Evolutionary conservation across 2,329 filamentous ascomycete genomes (phyloP).

Genomic region (Westerdykella sp.): DNA sequence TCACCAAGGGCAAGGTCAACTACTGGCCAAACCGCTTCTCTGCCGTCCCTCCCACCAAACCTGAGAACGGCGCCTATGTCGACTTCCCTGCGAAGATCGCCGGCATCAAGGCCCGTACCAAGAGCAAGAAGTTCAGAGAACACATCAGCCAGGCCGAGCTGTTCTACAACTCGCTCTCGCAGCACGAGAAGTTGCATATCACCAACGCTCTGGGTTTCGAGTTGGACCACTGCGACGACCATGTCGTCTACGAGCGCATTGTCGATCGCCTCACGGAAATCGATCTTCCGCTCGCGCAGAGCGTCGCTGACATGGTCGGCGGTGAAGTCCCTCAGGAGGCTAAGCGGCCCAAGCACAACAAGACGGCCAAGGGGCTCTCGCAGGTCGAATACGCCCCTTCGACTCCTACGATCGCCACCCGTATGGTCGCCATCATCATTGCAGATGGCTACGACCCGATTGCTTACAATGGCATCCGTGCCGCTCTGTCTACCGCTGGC

Average conservation of each 20-base stretch:
- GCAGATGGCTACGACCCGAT: conserved; percentile 68
- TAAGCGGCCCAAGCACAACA: conserved; percentile 56
- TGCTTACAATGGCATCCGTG: conserved; percentile 60
- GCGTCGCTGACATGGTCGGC: conserved; percentile 65
- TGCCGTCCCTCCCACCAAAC: conserved; percentile 55
- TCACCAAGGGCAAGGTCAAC: conserved; percentile 66
- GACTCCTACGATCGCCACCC: conserved; percentile 61
- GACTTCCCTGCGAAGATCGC: conserved; percentile 60
- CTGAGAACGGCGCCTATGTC: conserved; percentile 60
- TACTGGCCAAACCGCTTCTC: conserved; percentile 73
- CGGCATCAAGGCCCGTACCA: conserved; percentile 64
- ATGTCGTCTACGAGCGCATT: conserved; percentile 66
- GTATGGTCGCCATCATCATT: conserved; percentile 68
- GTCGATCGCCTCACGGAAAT: conserved; percentile 65
- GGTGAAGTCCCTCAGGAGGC: conserved; percentile 52
- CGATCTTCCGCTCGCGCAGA: conserved; percentile 61
- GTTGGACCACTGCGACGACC: conserved; percentile 76
- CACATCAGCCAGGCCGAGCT: conserved; percentile 73
- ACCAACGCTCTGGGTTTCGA: conserved; percentile 60
- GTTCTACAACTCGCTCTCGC: conserved; percentile 72
- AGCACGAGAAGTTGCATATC: conserved; percentile 60
- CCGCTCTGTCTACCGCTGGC: conserved; percentile 54
- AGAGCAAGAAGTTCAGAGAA: conserved; percentile 69
- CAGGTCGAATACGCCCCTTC: conserved; percentile 61
- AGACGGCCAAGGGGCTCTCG: conserved; percentile 60